Evolutionary conservation across 352 stramenopile genomes (phyloP), one percentile per base, ranked within the genome.

Genomic region (Blastocystis sp.): DNA sequence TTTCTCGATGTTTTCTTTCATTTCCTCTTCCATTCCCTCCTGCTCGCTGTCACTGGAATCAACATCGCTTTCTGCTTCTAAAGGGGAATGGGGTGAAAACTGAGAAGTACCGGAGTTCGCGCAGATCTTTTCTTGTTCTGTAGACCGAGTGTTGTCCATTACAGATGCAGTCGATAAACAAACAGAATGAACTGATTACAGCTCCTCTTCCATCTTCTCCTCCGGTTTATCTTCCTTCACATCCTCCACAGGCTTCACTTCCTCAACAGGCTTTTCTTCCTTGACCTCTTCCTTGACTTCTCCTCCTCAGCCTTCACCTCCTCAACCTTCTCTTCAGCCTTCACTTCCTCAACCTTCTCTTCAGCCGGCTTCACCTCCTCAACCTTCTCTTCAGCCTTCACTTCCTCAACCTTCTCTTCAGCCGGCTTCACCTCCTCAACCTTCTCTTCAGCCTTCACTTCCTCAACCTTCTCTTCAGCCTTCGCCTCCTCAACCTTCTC

Each of bases 131-230:
- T 65, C 60, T 62, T 81, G 43, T 65, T 67, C 60, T 28, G 10
- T 65, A 14, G 19, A 10, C 21, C 9, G 28, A 40, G 34, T 65
- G 2, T 34, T 34, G 28, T 34, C 28, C 28, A 34, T 34, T 43
- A 41, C 53, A 23, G n/a, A 10, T 11, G 56, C 19, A 56, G 69
- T 48, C 3, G n/a, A 67, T 64, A 34, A 84, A 48, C 28, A 34
- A 84, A 66, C 74, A 62, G 9, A 70, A 11, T 60, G 53, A 60
- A 43, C 1, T 48, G 69, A 67, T 66, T 84, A 84, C 23, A 84
- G 43, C 69, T 84, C 74, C 34, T 84, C 74, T 67, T 84, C 74
- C 41, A 52, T 48, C 11, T 76, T 52, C 65, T 84, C 56, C 56
- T 41, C 69, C 34, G 23, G 10, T 48, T 53, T n/a, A 38, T 84